Base-by-base conservation (phyloP, 768 basidiomycete genomes). In the Multifurca ochricompacta region DNA sequence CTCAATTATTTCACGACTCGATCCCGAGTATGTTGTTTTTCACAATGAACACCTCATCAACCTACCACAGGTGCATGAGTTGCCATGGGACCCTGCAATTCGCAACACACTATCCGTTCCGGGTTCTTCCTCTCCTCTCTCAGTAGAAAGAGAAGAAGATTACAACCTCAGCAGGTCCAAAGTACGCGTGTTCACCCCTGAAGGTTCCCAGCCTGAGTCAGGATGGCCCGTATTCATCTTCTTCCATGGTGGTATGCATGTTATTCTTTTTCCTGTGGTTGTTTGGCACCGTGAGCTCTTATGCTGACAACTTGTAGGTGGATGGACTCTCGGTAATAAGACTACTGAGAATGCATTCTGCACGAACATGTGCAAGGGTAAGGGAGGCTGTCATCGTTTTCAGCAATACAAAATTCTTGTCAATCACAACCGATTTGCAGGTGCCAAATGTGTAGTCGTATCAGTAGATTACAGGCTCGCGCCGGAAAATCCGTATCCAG, bases 171-270 rank as follows among this genome's bases (percentile, higher is more conserved):
- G 68, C 14, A 71, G 79, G 46, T 78, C 76, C 51, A 75, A 74
- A 30, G 72, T 85, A 30, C 77, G 86, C 28, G 77, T 78, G 4
- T 87, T 83, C 63, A 83, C 81, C 1, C 87, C 87, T 0, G 71
- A 76, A 42, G 78, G 79, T 0, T 51, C 63, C 3, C 62, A 70
- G 0, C 83, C 84, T 0, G 63, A 62, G 2, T 66, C 65, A 0
- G 86, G 86, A 16, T 87, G 86, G 86, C 85, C 85, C 0, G 76
- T 80, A 2, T 78, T 87, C 56, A 74, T 86, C 40, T 88, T 77
- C 74, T 86, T 82, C 64, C 87, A 87, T 58, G 87, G 87, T 48
- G 86, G 85, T 78, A 56, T 51, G 74, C 50, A 11, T 18, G 45
- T 45, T 25, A 41, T 9, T 13, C 19, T 7, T 13, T 30, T n/a